Evolutionary conservation across 108 stramenopile genomes (phyloP), one percentile per base, ranked within the genome.

Genomic region (Skeletonema marinoi): DNA sequence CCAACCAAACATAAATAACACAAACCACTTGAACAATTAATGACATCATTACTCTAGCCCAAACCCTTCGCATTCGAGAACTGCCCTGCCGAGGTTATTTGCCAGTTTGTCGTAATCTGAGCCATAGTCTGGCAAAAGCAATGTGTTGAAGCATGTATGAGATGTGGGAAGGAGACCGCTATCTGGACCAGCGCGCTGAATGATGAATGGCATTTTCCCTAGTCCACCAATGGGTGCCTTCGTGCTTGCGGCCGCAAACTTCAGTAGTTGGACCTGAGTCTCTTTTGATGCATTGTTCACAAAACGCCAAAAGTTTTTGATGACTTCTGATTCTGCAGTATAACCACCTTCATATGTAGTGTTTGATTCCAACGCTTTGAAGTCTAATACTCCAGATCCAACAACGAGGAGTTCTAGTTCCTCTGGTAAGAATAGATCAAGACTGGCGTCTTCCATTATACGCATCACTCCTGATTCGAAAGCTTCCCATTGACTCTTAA

Each of bases 91-190:
- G 16, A 93, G 73, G 30, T 69, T 68, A 21, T 82, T 72, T 3
- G 73, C 50, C 13, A 93, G 62, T 64, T 91, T 93, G 1, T 89
- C 82, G 58, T 86, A 90, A 64, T 90, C 70, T 39, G 69, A 74
- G 39, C 89, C 89, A 66, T 90, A 92, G 68, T 92, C 92, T 11
- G 91, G 83, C 31, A 84, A 76, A 19, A 81, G 71, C 21, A 86
- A 78, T 56, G 91, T 91, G 73, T 97, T 97, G 88, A 98, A 98
- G 72, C 98, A 98, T 14, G 98, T 98, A 71, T 95, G 95, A 11
- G 95, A 74, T 16, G 97, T 96, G 1, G 97, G 97, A 14, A 98
- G 75, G 36, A 91, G 86, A 50, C 78, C 71, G 60, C 92, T 89
- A 63, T 98, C 98, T 10, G 95, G 89, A 36, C 97, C 98, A 8